phyloP scores from a whole-genome alignment of 2,329 filamentous ascomycete species.

The Sporothrix brunneoviolacea region DNA sequence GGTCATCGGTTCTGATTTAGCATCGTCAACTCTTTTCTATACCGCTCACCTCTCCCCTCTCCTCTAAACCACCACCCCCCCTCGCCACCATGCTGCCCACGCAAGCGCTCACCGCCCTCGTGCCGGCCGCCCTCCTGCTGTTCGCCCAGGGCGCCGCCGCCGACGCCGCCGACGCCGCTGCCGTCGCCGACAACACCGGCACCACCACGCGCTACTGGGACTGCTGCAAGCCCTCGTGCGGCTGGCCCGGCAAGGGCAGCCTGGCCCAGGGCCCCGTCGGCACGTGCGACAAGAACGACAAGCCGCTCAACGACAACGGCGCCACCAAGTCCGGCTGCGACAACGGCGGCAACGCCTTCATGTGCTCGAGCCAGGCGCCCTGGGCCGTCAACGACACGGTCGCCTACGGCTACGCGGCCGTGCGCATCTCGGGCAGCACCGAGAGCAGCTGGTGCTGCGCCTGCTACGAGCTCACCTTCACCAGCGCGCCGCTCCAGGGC shows the following conservation, averaged over 20 bases:
- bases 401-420: constrained; percentile 49
- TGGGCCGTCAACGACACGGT: constrained; percentile 44
- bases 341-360: constrained; percentile 43
- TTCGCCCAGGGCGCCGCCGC: neutral
- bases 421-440: constrained; percentile 35
- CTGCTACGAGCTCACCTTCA: constrained; percentile 57
- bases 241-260: constrained; percentile 43
- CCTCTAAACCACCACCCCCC: neutral
- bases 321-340: constrained; percentile 30
- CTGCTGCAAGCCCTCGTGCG: constrained; percentile 63
- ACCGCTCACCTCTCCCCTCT: neutral
- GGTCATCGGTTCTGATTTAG: no score
- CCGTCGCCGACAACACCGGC: constrained; percentile 12
- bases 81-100: constrained; percentile 6
- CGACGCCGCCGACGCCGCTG: constrained; percentile 13
- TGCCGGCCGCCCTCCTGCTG: constrained; percentile 6
- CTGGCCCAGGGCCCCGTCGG: constrained; percentile 34
- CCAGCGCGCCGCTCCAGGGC: constrained; percentile 43
- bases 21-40: neutral
- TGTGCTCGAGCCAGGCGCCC: constrained; percentile 46
- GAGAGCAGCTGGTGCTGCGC: constrained; percentile 44
- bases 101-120: neutral
- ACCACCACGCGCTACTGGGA: constrained; percentile 38
- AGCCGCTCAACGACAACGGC: constrained; percentile 36
- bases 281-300: constrained; percentile 43